phyloP scores from a whole-genome alignment of 2,329 filamentous ascomycete genomes.

The Aspergillus alliaceus region DNA sequence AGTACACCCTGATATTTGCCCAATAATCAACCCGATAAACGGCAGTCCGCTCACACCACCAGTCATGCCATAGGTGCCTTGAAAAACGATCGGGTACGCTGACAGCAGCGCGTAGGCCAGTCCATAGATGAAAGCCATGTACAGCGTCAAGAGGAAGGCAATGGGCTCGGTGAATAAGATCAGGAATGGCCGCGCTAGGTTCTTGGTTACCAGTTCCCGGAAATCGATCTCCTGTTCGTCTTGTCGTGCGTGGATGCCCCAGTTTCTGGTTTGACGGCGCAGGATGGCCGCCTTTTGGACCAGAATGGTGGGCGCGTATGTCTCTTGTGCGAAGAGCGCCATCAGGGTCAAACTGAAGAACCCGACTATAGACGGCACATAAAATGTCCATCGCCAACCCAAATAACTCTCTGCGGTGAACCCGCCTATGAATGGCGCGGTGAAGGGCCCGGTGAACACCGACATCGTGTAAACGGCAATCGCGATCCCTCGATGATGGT shows the following conservation, averaged over 20 bases:
- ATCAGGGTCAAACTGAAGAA: slow-evolving; percentile 41
- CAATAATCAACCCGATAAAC: slow-evolving; percentile 23
- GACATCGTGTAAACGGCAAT: slow-evolving; percentile 50
- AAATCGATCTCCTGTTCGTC: slow-evolving; percentile 22
- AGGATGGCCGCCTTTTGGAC: slow-evolving; percentile 19
- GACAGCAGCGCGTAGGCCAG: slow-evolving; percentile 21
- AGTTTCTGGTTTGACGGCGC: slow-evolving; percentile 21
- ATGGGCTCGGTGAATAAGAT: slow-evolving; percentile 27
- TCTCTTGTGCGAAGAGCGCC: slow-evolving; percentile 49
- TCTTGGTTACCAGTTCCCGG: slow-evolving; percentile 19
- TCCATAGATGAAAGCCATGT: slow-evolving; percentile 25
- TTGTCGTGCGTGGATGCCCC: slow-evolving; percentile 23
- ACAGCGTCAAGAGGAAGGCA: slow-evolving; percentile 24
- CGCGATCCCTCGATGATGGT: slow-evolving; percentile 36
- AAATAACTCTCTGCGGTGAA: slow-evolving; percentile 48
- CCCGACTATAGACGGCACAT: slow-evolving; percentile 53
- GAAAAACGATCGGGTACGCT: slow-evolving; percentile 23
- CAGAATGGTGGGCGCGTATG: slow-evolving; percentile 47
- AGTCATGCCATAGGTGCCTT: slow-evolving; percentile 16
- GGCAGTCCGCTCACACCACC: slow-evolving; percentile 16
- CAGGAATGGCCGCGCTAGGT: slow-evolving; percentile 20
- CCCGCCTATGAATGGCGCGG: slow-evolving; percentile 50
- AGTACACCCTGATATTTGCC: slow-evolving; percentile 13
- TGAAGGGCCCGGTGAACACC: slow-evolving; percentile 47
- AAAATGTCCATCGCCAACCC: slow-evolving; percentile 52